Percentiles rank a stretch among this genome's conserved stretches.
Conservation (phyloP, 179 eudicot species). For the Camellia oleifera region DNA sequence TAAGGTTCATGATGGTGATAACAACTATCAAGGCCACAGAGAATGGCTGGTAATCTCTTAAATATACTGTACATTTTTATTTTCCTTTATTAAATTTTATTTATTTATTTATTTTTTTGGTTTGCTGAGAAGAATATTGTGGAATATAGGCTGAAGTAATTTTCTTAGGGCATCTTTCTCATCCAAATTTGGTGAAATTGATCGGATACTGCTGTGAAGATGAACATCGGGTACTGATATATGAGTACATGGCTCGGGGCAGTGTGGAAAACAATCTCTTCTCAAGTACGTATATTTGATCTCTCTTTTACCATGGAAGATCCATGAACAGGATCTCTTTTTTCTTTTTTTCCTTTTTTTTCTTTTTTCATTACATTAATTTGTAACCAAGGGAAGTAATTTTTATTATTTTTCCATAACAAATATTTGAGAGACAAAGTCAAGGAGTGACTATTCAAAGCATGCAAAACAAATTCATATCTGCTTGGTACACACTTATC, state of each 20-base stretch:
- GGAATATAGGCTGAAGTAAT: conserved; percentile 52
- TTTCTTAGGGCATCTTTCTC: conserved; percentile 61
- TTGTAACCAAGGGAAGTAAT: not conserved
- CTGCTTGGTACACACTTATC: not conserved
- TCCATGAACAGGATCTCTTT: not conserved
- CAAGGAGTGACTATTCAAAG: not conserved
- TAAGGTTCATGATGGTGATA: conserved; percentile 87
- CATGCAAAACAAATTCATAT: not conserved
- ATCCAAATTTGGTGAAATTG: conserved; percentile 65
- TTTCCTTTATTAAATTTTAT: conserved; percentile 10
- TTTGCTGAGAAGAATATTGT: conserved; percentile 21
- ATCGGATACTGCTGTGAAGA: conserved; percentile 62
- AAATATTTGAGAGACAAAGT: not conserved
- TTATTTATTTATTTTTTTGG: not conserved
- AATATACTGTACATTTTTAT: not conserved
- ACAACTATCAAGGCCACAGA: conserved; percentile 86
- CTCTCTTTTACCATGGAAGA: not conserved
- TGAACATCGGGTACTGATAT: conserved; percentile 49
- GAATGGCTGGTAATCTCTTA: conserved; percentile 79
- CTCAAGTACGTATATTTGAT: conserved; percentile 52
- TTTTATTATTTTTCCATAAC: not conserved
- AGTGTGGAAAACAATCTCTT: conserved; percentile 83
- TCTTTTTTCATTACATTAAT: not conserved
- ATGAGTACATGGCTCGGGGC: conserved; percentile 59
- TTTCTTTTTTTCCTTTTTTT: not conserved